Evolutionary conservation across 805 yeast species (phyloP).

Genomic region (Zygosaccharomyces kombuchaensis): DNA sequence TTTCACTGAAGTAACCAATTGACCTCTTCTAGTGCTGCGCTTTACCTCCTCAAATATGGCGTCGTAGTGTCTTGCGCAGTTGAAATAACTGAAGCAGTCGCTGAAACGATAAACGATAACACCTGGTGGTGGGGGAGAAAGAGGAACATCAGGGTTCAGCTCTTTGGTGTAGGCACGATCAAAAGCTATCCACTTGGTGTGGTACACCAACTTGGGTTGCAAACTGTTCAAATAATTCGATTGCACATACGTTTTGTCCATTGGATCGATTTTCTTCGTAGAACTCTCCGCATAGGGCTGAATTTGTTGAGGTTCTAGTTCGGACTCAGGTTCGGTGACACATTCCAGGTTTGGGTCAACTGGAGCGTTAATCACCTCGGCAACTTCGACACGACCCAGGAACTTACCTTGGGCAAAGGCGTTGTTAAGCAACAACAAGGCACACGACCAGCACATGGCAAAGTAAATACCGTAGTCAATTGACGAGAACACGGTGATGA

Average conservation of each 20-base stretch:
- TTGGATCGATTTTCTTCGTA: slow-evolving; percentile 6
- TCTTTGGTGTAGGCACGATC: slow-evolving; percentile 36
- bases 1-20: slow-evolving; percentile 32
- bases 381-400: slow-evolving; percentile 70
- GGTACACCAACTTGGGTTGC: slow-evolving; percentile 38
- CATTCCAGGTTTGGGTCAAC: slow-evolving; percentile 31
- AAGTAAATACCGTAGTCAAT: slow-evolving; percentile 90
- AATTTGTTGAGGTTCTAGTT: slow-evolving; percentile 4
- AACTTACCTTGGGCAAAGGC: slow-evolving; percentile 80
- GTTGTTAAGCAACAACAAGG: slow-evolving; percentile 63
- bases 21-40: slow-evolving; percentile 56
- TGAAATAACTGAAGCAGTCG: slow-evolving; percentile 79
- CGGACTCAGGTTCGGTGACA: slow-evolving; percentile 10
- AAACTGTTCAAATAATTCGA: background rate
- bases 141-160: slow-evolving; percentile 52
- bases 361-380: slow-evolving; percentile 64
- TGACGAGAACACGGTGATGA: slow-evolving; percentile 70
- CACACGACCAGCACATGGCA: slow-evolving; percentile 80
- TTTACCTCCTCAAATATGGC: slow-evolving; percentile 62
- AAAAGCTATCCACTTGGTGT: slow-evolving; percentile 68
- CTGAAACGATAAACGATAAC: slow-evolving; percentile 79
- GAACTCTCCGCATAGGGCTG: slow-evolving; percentile 15
- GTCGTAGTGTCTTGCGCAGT: slow-evolving; percentile 71
- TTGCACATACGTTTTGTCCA: slow-evolving; percentile 7
- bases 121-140: slow-evolving; percentile 85